These are phyloP conservation scores for Ceratobasidium sp. DNA, from an alignment of 1,284 basidiomycete species.

Conservation along the genomic window DNA sequence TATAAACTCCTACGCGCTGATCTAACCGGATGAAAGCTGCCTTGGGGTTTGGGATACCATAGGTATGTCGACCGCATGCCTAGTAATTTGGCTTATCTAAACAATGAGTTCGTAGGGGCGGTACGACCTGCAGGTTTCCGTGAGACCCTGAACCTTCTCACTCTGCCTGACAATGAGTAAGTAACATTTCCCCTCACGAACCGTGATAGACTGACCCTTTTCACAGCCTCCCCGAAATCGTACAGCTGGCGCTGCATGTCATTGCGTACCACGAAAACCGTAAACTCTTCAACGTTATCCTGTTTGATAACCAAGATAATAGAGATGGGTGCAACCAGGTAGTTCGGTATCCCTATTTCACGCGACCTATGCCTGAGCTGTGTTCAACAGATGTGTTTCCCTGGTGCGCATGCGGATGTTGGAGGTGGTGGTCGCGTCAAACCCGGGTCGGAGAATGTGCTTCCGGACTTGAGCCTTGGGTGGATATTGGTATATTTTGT, in stretches of 20 bases:
- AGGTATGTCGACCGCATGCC: background rate
- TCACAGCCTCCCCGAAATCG: slow-evolving; percentile 32
- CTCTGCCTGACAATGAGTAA: slow-evolving; percentile 34
- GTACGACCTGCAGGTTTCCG: background rate
- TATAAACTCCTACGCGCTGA: background rate
- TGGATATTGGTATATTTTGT: slow-evolving; percentile 30
- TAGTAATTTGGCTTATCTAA: background rate
- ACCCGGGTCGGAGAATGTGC: background rate
- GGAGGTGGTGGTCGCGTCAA: slow-evolving; percentile 25
- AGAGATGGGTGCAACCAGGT: slow-evolving; percentile 16
- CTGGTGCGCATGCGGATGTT: slow-evolving; percentile 44
- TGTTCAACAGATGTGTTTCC: slow-evolving; percentile 30
- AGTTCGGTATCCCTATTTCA: background rate
- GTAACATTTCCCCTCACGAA: background rate
- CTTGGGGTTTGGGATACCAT: slow-evolving; percentile 42
- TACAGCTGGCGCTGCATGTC: slow-evolving; percentile 44
- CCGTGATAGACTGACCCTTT: background rate
- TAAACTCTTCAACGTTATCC: slow-evolving; percentile 11
- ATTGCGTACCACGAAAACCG: slow-evolving; percentile 46
- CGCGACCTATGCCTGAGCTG: background rate
- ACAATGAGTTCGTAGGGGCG: slow-evolving; percentile 7
- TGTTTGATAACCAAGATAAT: slow-evolving; percentile 21
- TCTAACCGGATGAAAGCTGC: background rate
- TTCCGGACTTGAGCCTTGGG: slow-evolving; percentile 16
- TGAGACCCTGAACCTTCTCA: slow-evolving; percentile 8